Conservation (phyloP, 2,329 filamentous ascomycete genomes). For the Blastomyces gilchristii region DNA sequence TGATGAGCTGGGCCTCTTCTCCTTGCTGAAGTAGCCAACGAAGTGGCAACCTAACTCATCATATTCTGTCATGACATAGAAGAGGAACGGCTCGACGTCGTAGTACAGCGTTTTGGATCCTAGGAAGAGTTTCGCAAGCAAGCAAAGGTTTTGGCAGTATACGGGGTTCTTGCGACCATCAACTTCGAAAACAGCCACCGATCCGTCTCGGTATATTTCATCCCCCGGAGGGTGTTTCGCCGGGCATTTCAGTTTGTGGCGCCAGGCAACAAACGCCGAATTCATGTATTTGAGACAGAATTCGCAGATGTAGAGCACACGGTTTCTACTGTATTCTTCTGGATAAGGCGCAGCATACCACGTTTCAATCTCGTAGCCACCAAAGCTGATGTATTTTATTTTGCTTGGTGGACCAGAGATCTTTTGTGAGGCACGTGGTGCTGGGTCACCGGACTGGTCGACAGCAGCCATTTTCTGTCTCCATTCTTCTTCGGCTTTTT, state of each 20-base stretch:
- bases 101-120: conserved; percentile 99
- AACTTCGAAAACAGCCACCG: conserved; percentile 93
- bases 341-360: conserved; percentile 98
- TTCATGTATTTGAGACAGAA: conserved; percentile 99
- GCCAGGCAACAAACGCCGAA: conserved; percentile 95
- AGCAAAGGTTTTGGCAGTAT: conserved; percentile 91
- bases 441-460: conserved; percentile 55
- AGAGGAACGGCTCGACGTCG: conserved; percentile 97
- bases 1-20: conserved; percentile 85
- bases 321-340: conserved; percentile 94
- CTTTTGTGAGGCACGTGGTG: conserved; percentile 59
- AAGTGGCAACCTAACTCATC: conserved; percentile 86
- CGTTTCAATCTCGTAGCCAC: conserved; percentile 94
- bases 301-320: conserved; percentile 96
- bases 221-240: conserved; percentile 95
- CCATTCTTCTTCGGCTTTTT: conserved; percentile 88
- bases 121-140: conserved; percentile 90
- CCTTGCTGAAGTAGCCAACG: conserved; percentile 99
- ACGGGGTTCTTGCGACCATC: conserved; percentile 88
- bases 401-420: conserved; percentile 80
- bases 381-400: conserved; percentile 98
- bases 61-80: conserved; percentile 92
- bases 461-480: conserved; percentile 53
- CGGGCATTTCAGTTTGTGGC: conserved; percentile 92
- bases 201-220: conserved; percentile 92